Evolutionary conservation across 1,284 basidiomycete species (phyloP).

Genomic region (Mycosarcoma mackinlayi): DNA sequence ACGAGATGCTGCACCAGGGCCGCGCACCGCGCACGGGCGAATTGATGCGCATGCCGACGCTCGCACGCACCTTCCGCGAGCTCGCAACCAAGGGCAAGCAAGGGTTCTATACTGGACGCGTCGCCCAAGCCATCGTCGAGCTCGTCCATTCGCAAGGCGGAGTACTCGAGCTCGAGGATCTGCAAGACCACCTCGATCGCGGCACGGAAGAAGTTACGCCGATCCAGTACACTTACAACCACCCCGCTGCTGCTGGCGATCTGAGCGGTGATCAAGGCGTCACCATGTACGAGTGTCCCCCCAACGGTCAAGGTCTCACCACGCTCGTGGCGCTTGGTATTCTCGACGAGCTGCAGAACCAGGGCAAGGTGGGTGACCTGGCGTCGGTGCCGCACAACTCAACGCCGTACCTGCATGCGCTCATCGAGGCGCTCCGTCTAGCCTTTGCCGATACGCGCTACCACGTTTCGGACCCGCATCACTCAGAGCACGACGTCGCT

Average conservation of each 20-base stretch:
- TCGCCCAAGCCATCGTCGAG: constrained; percentile 90
- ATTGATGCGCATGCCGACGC: constrained; percentile 73
- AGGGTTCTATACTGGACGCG: constrained; percentile 89
- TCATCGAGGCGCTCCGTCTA: constrained; percentile 82
- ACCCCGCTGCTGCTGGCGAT: constrained; percentile 38
- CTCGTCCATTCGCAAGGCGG: constrained; percentile 79
- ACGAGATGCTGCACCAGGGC: constrained; percentile 82
- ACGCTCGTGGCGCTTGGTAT: constrained; percentile 91
- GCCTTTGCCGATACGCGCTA: constrained; percentile 85
- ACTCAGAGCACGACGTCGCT: constrained; percentile 76
- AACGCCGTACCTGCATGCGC: constrained; percentile 83
- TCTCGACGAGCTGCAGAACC: constrained; percentile 83
- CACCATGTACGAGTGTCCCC: constrained; percentile 77
- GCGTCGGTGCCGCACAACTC: constrained; percentile 87
- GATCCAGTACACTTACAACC: constrained; percentile 85
- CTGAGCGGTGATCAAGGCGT: constrained; percentile 72
- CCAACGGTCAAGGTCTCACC: constrained; percentile 95
- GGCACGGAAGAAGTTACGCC: constrained; percentile 83
- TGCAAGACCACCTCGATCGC: constrained; percentile 75
- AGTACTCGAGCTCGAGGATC: constrained; percentile 87
- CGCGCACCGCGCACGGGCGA: constrained; percentile 74
- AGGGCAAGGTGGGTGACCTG: constrained; percentile 78
- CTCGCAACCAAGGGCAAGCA: constrained; percentile 83
- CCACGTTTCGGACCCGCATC: constrained; percentile 87
- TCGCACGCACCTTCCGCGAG: constrained; percentile 84